Conservation (phyloP, 192 early-diverging fungal species). For the Entomortierella beljakovae region DNA sequence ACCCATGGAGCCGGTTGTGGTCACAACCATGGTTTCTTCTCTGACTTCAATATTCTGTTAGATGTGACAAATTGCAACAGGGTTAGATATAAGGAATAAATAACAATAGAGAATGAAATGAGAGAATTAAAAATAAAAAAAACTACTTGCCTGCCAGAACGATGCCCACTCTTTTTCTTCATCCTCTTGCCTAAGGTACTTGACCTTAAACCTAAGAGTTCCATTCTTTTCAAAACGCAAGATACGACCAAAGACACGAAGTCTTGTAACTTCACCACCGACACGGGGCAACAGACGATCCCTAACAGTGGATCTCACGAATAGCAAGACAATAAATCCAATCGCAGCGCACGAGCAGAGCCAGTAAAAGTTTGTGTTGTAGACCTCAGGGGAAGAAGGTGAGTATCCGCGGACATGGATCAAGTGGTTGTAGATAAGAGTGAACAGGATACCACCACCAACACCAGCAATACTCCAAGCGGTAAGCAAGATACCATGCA, state of each 20-base stretch:
- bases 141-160: conserved; percentile 44
- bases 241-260: conserved; percentile 74
- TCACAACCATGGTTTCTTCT: conserved; percentile 47
- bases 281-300: conserved; percentile 76
- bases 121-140: not conserved
- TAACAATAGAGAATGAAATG: not conserved
- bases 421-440: conserved; percentile 66
- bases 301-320: conserved; percentile 72
- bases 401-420: conserved; percentile 56
- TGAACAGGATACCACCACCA: conserved; percentile 75
- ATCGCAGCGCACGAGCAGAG: conserved; percentile 67
- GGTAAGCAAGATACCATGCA: conserved; percentile 80
- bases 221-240: conserved; percentile 59
- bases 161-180: conserved; percentile 53
- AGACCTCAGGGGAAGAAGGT: conserved; percentile 58
- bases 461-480: conserved; percentile 81
- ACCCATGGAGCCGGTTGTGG: conserved; percentile 48
- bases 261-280: conserved; percentile 68
- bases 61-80: not conserved
- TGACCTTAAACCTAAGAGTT: conserved; percentile 40
- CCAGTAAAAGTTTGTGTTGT: conserved; percentile 78
- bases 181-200: conserved; percentile 39
- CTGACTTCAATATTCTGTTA: conserved; percentile 43
- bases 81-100: not conserved
- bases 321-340: conserved; percentile 69